Conservation (phyloP, 2,329 filamentous ascomycete species). For the Chaetomium strumarium region DNA sequence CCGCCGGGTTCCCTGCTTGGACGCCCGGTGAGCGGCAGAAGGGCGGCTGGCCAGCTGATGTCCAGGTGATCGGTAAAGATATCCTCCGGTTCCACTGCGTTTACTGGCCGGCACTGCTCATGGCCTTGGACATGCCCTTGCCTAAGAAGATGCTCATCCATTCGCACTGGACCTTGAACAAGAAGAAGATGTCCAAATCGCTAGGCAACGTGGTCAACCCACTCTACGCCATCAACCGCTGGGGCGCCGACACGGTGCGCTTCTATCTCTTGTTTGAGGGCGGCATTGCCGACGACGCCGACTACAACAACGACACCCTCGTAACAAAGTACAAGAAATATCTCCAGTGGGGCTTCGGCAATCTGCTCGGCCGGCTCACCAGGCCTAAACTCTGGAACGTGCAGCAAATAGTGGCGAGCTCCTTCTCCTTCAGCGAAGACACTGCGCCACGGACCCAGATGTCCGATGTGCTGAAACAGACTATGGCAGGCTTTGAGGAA, state of each 20-base stretch:
- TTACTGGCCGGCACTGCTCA: slow-evolving; percentile 95
- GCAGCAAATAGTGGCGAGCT: slow-evolving; percentile 46
- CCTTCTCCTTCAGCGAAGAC: slow-evolving; percentile 20
- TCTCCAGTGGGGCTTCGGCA: slow-evolving; percentile 73
- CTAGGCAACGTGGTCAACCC: slow-evolving; percentile 93
- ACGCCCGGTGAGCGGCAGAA: slow-evolving; percentile 55
- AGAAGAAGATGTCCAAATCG: slow-evolving; percentile 94
- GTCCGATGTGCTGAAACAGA: slow-evolving; percentile 16
- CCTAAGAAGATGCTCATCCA: slow-evolving; percentile 81
- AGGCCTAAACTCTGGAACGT: slow-evolving; percentile 65
- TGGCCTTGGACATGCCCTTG: slow-evolving; percentile 75
- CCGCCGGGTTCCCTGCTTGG: slow-evolving; percentile 75
- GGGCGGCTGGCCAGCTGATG: slow-evolving; percentile 80
- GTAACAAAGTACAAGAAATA: slow-evolving; percentile 72
- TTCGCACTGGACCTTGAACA: slow-evolving; percentile 90
- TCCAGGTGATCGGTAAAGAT: slow-evolving; percentile 93
- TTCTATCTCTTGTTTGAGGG: slow-evolving; percentile 84
- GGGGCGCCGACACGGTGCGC: slow-evolving; percentile 79
- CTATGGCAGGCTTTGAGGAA: slow-evolving; percentile 4
- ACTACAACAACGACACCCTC: slow-evolving; percentile 77
- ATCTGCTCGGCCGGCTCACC: slow-evolving; percentile 67
- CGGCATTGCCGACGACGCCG: slow-evolving; percentile 68
- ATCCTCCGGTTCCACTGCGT: slow-evolving; percentile 94
- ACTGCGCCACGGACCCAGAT: neutral
- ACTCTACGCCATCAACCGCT: slow-evolving; percentile 83